Base-by-base conservation (phyloP, 2,329 filamentous ascomycete genomes). In the Xylariaceae sp. region DNA sequence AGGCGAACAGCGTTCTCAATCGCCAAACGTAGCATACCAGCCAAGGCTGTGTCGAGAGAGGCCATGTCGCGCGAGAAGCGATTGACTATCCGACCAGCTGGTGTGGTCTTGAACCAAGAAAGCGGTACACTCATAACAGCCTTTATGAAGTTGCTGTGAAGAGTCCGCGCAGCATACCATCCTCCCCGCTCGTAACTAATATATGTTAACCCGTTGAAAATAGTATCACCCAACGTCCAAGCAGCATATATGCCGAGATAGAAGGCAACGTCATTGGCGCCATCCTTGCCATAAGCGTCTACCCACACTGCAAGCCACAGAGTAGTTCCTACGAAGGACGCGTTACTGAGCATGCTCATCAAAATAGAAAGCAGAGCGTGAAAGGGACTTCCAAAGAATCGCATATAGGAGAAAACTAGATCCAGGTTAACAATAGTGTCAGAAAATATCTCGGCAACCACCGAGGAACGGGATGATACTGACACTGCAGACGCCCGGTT, bases 21-120 rank as follows among this genome's bases (percentile, higher is more conserved):
- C 2, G 74, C 74, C 47, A 67, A 64, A 4, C 77, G 75, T 0
- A 83, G 71, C 73, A 80, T 69, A 1, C 74, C 71, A 17, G 77
- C 75, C 5, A 85, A 69, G 1, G 72, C 66, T 6, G 75, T 77
- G 63, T 85, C 82, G 55, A 85, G 75, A 0, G 81, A 82, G n/a
- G 76, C 74, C 68, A 83, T 82, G 60, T 85, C 82, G 42, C 81
- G 80, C 0, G 80, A 80, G 63, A 84, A 82, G 10, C 82, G 78
- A 65, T 83, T 83, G 57, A 80, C 76, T 57, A 82, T 76, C 47
- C 81, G 77, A 10, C 81, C 79, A 13, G 81, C 75, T 0, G 82
- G 78, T 1, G 81, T 76, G 51, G 78, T 70, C 67, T 82, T 82
- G 65, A 81, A 84, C 82, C 82, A 85, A 3, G 79, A 77, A 8